phyloP scores from a whole-genome alignment of 169 alveolate genomes.

The Ichthyophthirius multifiliis region DNA sequence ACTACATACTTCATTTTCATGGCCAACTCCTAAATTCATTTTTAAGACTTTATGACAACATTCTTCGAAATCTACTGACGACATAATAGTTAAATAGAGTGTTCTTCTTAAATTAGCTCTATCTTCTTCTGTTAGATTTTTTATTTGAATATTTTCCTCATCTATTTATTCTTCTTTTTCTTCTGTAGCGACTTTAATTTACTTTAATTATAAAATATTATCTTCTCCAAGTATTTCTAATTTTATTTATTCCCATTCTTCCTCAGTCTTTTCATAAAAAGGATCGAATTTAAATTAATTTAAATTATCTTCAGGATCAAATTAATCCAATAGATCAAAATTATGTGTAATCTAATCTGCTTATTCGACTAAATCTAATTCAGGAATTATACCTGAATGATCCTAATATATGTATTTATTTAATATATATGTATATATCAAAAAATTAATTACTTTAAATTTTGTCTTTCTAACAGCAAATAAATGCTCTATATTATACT shows the following conservation, averaged over 20 bases:
- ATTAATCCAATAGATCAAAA: conserved; percentile 90
- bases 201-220: conserved; percentile 31
- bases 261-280: conserved; percentile 90
- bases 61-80: conserved; percentile 97
- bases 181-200: conserved; percentile 36
- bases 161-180: conserved; percentile 81
- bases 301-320: conserved; percentile 92
- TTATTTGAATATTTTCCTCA: conserved; percentile 64
- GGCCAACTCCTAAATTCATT: conserved; percentile 92
- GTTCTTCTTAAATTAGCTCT: conserved; percentile 92
- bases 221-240: conserved; percentile 90
- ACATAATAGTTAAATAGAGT: conserved; percentile 96
- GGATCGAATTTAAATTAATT: conserved; percentile 92
- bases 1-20: conserved; percentile 86
- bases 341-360: conserved; percentile 97
- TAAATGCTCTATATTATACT: conserved; percentile 95
- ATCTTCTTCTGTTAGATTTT: conserved; percentile 95
- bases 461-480: conserved; percentile 92
- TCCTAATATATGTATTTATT: conserved; percentile 32
- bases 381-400: conserved; percentile 87
- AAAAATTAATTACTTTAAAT: conserved; percentile 66
- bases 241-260: conserved; percentile 91
- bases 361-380: conserved; percentile 95
- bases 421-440: not conserved
- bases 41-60: conserved; percentile 97